Conservation (phyloP, 768 basidiomycete species). For the Naganishia vaughanmartiniae region DNA sequence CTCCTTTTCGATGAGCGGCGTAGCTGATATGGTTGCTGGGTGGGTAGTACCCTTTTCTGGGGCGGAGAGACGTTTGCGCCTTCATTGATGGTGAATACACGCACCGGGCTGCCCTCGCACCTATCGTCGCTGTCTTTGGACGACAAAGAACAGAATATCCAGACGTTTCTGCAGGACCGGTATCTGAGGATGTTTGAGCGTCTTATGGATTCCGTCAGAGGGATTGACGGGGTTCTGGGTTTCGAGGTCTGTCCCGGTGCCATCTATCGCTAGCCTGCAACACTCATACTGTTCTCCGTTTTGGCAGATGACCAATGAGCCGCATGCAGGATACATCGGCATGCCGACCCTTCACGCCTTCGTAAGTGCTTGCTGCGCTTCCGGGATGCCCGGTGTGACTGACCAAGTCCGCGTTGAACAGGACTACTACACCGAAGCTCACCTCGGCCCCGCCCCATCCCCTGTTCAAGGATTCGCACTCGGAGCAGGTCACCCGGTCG, state of each 20-base stretch:
- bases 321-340: constrained; percentile 86
- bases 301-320: constrained; percentile 83
- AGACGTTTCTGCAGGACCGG: constrained; percentile 75
- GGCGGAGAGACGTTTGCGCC: constrained; percentile 83
- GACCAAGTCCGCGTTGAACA: constrained; percentile 12
- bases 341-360: constrained; percentile 76
- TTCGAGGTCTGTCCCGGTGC: constrained; percentile 66
- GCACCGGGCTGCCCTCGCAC: constrained; percentile 18
- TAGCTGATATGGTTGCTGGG: not conserved
- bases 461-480: constrained; percentile 85
- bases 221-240: constrained; percentile 75
- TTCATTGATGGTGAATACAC: constrained; percentile 58
- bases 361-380: constrained; percentile 30
- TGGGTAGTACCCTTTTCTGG: constrained; percentile 86
- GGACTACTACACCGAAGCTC: constrained; percentile 92
- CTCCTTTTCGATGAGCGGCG: not conserved
- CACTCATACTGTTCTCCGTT: not conserved
- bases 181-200: constrained; percentile 74
- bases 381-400: not conserved
- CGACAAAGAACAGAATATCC: constrained; percentile 57
- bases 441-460: constrained; percentile 68
- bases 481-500: constrained; percentile 73
- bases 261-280: no score
- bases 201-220: constrained; percentile 67
- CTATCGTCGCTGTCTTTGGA: not conserved